A percentile compares a stretch with the other conserved stretches of the same genome.
Conservation (phyloP, 176 grass and related monocot species). For the Tuctoria greenei region DNA sequence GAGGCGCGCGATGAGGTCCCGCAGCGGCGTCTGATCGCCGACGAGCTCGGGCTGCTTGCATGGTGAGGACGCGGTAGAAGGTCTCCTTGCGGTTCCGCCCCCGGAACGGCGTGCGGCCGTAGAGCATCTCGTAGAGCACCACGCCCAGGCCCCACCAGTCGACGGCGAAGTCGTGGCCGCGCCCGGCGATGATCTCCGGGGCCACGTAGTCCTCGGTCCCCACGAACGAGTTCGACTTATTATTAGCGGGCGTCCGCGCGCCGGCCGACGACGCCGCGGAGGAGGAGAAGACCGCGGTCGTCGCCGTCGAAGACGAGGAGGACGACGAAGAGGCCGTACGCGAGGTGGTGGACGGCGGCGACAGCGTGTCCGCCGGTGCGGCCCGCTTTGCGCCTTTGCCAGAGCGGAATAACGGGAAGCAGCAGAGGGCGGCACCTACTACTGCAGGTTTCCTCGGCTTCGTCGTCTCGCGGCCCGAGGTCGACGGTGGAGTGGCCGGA, state of each 20-base stretch:
- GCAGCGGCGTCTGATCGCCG: slow-evolving; percentile 76
- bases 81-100: slow-evolving; percentile 70
- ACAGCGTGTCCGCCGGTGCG: not conserved
- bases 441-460: too few relatives aligned
- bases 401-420: too few relatives aligned
- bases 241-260: not conserved
- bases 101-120: slow-evolving; percentile 68
- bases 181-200: slow-evolving; percentile 69
- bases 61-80: slow-evolving; percentile 58
- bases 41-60: slow-evolving; percentile 57
- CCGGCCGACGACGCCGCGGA: not conserved
- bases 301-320: not conserved
- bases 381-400: too few relatives aligned
- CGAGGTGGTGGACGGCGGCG: not conserved
- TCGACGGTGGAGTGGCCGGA: not conserved
- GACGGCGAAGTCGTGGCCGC: slow-evolving; percentile 70
- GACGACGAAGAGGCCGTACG: slow-evolving; percentile 11
- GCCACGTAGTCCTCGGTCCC: slow-evolving; percentile 92
- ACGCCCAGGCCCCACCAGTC: slow-evolving; percentile 81
- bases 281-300: not conserved
- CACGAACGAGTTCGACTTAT: slow-evolving; percentile 79
- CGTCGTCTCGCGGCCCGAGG: slow-evolving; percentile 13
- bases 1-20: slow-evolving; percentile 68
- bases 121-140: slow-evolving; percentile 81
- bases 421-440: too few relatives aligned